A percentile compares a stretch with the other conserved stretches of the same genome.
Evolutionary conservation across 805 yeast genomes (phyloP).

Genomic region (Metschnikowia baotianmanensis): DNA sequence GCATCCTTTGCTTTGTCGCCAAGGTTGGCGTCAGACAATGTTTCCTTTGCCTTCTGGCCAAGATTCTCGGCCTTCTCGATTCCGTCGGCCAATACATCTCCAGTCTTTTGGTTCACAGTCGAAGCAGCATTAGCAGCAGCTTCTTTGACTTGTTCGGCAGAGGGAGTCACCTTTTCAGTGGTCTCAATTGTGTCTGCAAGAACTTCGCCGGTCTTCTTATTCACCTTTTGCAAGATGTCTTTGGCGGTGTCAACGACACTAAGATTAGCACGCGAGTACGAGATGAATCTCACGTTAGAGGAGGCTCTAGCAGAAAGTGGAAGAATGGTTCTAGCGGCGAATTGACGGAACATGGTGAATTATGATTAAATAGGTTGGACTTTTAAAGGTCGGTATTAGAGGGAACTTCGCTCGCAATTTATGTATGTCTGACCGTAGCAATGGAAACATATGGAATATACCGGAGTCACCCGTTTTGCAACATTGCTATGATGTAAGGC

Average conservation of each 20-base stretch:
- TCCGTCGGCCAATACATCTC: conserved; percentile 33
- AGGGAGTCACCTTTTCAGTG: conserved; percentile 27
- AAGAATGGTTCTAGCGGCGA: conserved; percentile 13
- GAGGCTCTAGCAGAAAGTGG: conserved; percentile 10
- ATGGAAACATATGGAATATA: conserved; percentile 6
- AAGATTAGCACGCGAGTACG: conserved; percentile 11
- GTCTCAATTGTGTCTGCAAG: conserved; percentile 41
- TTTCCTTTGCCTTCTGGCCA: conserved; percentile 13
- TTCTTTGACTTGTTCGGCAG: conserved; percentile 21
- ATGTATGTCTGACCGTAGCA: conserved; percentile 1
- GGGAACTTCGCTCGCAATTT: not conserved
- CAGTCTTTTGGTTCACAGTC: conserved; percentile 29
- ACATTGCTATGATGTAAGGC: conserved; percentile 14
- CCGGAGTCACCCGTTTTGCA: conserved; percentile 4
- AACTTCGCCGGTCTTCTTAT: conserved; percentile 39
- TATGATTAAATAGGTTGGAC: no score
- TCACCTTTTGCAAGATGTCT: conserved; percentile 31
- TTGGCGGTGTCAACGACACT: conserved; percentile 36
- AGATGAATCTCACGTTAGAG: conserved; percentile 10
- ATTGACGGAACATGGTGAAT: conserved; percentile 16
- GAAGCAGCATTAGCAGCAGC: conserved; percentile 22
- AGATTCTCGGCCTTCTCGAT: conserved; percentile 25
- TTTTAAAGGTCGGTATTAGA: no score
- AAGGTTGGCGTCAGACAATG: conserved; percentile 5
- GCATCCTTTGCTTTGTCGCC: conserved; percentile 3